Evolutionary conservation across 2,329 filamentous ascomycete genomes (phyloP), one percentile per base, ranked within the genome.

Genomic region (Xenosphaeropsis pyriputrescens): DNA sequence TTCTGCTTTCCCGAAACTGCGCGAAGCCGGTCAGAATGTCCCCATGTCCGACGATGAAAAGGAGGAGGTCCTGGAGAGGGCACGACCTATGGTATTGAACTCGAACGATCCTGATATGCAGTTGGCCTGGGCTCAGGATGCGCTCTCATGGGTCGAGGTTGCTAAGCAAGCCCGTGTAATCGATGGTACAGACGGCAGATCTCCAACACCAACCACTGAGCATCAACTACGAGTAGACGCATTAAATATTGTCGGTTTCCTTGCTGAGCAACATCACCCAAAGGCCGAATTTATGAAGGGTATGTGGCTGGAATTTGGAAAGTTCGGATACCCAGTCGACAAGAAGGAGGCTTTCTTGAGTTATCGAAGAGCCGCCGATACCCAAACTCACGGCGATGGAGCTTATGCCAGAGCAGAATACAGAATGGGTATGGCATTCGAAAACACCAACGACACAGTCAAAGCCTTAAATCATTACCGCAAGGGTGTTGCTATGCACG

Each of bases 241-340:
- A 22, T 71, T 94, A 61, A 95, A 88, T 54, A 91, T 98, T 43
- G 81, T 95, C 49, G 73, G 72, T 39, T 95, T 95, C 56, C 67
- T 98, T 29, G 83, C 89, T 17, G 81, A 88, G 37, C 91, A 98
- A 57, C 76, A 80, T 45, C 91, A 98, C 50, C 91, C 91, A 17
- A 86, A 91, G 53, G 91, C 91, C 17, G 76, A 93, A 47, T 98
- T 96, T 57, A 85, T 96, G 65, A 78, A 78, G 50, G 85, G 86
- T 42, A 95, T 93, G 70, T 98, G 91, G 91, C 68, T 93, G 36
- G 91, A 98, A 56, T 98, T 96, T 67, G 91, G 91, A 49, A 93
- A 94, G 55, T 96, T 95, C 54, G 86, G 85, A 30, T 77, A 80
- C 57, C 76, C 86, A 18, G 69, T 86, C 42, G 91, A 98, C 64